Base-by-base conservation (phyloP, 768 basidiomycete genomes). In the Tephrocybe sp. region DNA sequence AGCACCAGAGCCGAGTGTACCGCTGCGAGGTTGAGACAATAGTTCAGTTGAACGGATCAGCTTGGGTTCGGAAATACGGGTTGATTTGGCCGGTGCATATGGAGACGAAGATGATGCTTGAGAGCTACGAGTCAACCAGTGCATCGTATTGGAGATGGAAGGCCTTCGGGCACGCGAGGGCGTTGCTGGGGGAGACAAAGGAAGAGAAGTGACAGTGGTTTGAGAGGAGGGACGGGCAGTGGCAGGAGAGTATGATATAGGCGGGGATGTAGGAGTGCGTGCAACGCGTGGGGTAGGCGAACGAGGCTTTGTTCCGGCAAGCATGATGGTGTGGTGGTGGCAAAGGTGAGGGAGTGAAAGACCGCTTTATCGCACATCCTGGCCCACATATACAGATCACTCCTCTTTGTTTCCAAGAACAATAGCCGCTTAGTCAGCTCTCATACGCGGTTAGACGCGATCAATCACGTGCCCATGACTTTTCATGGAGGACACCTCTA, bases 1-100 rank as follows among this genome's bases (percentile, higher is more conserved):
- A 12, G 90, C 90, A 34, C 90, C 88, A 17, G 78, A 63, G n/a
- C 87, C 89, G 17, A 89, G 77, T 3, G 71, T 65, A 2, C 81
- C 81, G 37, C 67, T 73, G 11, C 81, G 76, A 6, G 70, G 53
- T 38, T 68, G 61, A 33, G 72, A 65, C 39, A 71, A 50, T 15
- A 70, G 61, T 55, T 77, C 73, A 38, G 72, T 69, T 25, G 69
- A 69, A 33, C 70, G 69, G n/a, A 67, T 64, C 38, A 72, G 65
- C 60, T 75, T 77, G n/a, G 74, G 72, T 49, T 79, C 76, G 1
- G 74, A 69, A 6, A 76, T 68, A 42, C 63, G 69, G 10, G 68
- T 62, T 17, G 71, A 65, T 57, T 72, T 75, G 28, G 69, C 66
- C 11, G 69, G 63, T n/a, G 64, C 45, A 43, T 69, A 69, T 10